phyloP scores from a whole-genome alignment of 2,329 filamentous ascomycete genomes.

The Fusarium sp. region DNA sequence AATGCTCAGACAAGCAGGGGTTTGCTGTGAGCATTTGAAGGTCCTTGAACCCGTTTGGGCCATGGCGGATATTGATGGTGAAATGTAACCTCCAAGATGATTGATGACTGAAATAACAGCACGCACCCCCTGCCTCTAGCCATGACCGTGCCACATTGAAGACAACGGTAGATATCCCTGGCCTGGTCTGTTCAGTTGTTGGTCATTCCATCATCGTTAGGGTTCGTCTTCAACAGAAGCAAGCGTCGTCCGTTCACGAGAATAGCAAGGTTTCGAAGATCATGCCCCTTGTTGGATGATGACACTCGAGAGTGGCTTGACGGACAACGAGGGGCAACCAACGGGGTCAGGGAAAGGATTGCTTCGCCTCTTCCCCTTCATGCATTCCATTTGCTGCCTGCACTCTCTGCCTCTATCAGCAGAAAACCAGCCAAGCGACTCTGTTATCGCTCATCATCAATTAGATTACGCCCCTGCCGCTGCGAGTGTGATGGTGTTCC shows the following conservation, averaged over 20 bases:
- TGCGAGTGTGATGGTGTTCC: constrained; percentile 39
- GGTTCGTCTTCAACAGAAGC: constrained; percentile 18
- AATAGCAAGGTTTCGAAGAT: constrained; percentile 40
- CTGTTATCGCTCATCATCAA: constrained; percentile 10
- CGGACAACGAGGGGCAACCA: constrained; percentile 17
- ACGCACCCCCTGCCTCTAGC: constrained; percentile 12
- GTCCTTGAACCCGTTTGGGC: constrained; percentile 38
- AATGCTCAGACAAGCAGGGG: constrained; percentile 40
- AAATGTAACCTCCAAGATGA: constrained; percentile 31
- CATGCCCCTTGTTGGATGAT: constrained; percentile 35
- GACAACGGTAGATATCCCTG: constrained; percentile 35
- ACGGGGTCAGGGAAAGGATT: neutral
- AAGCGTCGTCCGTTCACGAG: constrained; percentile 4
- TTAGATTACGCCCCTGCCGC: constrained; percentile 35
- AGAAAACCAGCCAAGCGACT: neutral
- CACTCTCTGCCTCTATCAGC: neutral
- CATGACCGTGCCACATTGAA: constrained; percentile 29
- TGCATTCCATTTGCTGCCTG: neutral
- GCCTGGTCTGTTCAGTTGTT: neutral
- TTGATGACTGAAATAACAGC: constrained; percentile 32
- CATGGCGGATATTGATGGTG: constrained; percentile 29
- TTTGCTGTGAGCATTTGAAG: constrained; percentile 34
- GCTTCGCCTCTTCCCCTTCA: neutral
- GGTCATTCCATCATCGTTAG: constrained; percentile 13
- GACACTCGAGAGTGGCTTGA: constrained; percentile 14